Conservation (phyloP, 768 basidiomycete genomes). For the Lactarius tabidus region DNA sequence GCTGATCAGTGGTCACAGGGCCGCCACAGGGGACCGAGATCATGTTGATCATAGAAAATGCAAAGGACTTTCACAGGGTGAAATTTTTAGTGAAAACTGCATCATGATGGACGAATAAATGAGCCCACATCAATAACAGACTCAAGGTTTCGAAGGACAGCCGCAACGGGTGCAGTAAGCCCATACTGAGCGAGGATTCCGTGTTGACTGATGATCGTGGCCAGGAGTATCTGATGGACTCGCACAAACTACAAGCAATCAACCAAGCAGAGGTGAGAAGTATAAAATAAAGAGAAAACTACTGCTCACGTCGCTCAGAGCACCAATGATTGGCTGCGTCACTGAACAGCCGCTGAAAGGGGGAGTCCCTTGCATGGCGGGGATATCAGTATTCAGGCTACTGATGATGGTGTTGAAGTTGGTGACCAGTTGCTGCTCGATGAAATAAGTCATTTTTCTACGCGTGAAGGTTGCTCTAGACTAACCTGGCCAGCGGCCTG, state of each 20-base stretch:
- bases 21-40: not conserved
- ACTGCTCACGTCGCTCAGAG: not conserved
- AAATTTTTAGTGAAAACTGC: not conserved
- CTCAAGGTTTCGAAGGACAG: not conserved
- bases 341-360: not conserved
- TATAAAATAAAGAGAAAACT: not conserved
- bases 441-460: not conserved
- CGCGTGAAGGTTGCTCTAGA: not conserved
- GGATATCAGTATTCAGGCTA: not conserved
- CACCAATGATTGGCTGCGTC: accelerated
- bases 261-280: not conserved
- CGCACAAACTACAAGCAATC: not conserved
- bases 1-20: not conserved
- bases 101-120: not conserved
- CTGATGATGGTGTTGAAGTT: not conserved
- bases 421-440: not conserved
- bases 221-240: not conserved
- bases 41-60: not conserved
- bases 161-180: not conserved
- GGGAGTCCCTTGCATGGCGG: not conserved
- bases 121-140: not conserved
- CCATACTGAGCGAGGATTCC: not conserved
- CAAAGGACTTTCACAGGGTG: not conserved
- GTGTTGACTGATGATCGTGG: not conserved
- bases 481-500: not conserved